Evolutionary conservation across 2,329 filamentous ascomycete species (phyloP).

Genomic region (Knoxdaviesia proteae): DNA sequence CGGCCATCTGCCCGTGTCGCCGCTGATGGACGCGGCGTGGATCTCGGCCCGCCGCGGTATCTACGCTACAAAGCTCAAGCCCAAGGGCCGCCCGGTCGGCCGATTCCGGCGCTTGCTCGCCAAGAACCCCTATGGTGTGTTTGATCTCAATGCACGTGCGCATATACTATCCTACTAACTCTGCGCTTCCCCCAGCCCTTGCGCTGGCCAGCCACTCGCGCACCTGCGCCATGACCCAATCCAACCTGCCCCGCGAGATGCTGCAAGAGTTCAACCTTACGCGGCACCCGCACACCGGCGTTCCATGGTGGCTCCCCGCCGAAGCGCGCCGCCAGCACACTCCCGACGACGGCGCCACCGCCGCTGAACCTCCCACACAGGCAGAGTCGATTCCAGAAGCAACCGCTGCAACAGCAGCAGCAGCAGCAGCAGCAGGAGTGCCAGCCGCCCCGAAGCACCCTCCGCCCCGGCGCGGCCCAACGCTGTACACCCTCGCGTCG

Average conservation of each 20-base stretch:
- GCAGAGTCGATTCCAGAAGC: too few relatives aligned
- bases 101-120: constrained; percentile 36
- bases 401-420: too few relatives aligned
- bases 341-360: too few relatives aligned
- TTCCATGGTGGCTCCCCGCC: constrained; percentile 34
- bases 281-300: constrained; percentile 27
- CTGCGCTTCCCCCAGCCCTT: constrained; percentile 22
- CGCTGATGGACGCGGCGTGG: constrained; percentile 30
- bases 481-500: constrained; percentile 4
- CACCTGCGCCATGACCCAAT: constrained; percentile 26
- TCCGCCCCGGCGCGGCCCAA: constrained; percentile 1
- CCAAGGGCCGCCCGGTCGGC: constrained; percentile 11
- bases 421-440: too few relatives aligned
- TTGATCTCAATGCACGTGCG: background rate
- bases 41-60: constrained; percentile 21
- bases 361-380: too few relatives aligned
- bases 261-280: constrained; percentile 39
- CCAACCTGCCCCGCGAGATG: constrained; percentile 36
- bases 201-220: constrained; percentile 41
- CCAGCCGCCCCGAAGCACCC: constrained; percentile 1
- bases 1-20: constrained; percentile 30
- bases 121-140: constrained; percentile 43
- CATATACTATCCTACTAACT: background rate
- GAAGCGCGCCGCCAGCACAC: too few relatives aligned
- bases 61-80: constrained; percentile 12